Percentiles rank a stretch among this genome's conserved stretches.
phyloP scores from a whole-genome alignment of 371 early-diverging fungal genomes.

The Mortierella sp. region DNA sequence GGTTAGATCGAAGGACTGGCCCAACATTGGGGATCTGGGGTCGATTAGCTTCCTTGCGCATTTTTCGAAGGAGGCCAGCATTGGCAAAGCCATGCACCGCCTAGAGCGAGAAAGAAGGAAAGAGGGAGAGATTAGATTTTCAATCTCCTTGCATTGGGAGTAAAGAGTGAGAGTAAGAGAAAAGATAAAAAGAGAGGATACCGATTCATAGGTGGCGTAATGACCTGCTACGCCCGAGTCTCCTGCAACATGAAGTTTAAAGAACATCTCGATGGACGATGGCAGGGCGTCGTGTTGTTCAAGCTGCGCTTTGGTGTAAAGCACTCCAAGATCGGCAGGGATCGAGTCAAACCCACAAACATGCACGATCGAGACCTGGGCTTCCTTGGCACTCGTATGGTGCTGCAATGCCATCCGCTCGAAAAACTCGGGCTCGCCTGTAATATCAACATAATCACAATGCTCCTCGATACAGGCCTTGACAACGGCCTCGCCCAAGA shows the following conservation, averaged over 20 bases:
- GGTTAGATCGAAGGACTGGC: constrained; percentile 56
- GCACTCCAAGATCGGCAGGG: constrained; percentile 70
- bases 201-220: constrained; percentile 71
- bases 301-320: constrained; percentile 63
- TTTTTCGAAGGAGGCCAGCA: constrained; percentile 60
- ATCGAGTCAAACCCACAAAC: constrained; percentile 90
- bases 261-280: constrained; percentile 71
- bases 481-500: constrained; percentile 84
- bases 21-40: constrained; percentile 59
- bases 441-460: constrained; percentile 91
- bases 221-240: constrained; percentile 63
- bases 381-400: constrained; percentile 74
- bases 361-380: constrained; percentile 78
- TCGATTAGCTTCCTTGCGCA: constrained; percentile 63
- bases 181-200: constrained; percentile 11
- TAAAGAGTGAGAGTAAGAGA: constrained; percentile 6
- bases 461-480: constrained; percentile 81
- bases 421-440: constrained; percentile 83
- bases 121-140: background rate
- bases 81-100: constrained; percentile 68
- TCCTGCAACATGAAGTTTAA: constrained; percentile 60
- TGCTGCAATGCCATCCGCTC: constrained; percentile 77
- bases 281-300: constrained; percentile 57
- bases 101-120: constrained; percentile 3
- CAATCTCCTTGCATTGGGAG: constrained; percentile 16